Conservation (phyloP, 176 grass and related monocot genomes). For the Pharus latifolius region DNA sequence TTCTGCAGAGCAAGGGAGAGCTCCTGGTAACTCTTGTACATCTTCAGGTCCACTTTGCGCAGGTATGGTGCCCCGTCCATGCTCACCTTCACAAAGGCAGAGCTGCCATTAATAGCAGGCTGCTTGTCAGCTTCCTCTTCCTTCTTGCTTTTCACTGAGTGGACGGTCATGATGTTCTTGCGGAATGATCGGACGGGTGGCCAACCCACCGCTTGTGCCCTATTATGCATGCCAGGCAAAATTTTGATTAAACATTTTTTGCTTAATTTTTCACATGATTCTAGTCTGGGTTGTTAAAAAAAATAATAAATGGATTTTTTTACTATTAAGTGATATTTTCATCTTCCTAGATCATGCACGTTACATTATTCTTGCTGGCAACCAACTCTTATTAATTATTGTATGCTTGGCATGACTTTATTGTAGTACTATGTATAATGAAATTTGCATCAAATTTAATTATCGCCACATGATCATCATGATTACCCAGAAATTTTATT, state of each 20-base stretch:
- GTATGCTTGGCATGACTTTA: constrained; percentile 7
- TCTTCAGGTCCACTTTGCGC: constrained; percentile 89
- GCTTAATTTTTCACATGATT: background rate
- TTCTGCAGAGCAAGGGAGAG: constrained; percentile 75
- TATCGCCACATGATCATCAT: background rate
- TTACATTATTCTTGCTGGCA: constrained; percentile 14
- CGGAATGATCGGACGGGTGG: constrained; percentile 90
- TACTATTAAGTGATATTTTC: background rate
- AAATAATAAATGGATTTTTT: background rate
- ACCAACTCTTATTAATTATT: constrained; percentile 12
- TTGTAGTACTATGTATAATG: background rate
- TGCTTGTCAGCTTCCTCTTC: constrained; percentile 52
- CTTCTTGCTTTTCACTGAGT: constrained; percentile 53
- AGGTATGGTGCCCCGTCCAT: constrained; percentile 94
- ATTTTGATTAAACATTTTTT: background rate
- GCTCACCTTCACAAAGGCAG: constrained; percentile 86
- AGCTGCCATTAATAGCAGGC: background rate
- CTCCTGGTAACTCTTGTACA: constrained; percentile 85
- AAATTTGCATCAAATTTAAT: constrained; percentile 11
- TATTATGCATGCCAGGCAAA: background rate
- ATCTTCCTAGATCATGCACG: constrained; percentile 16
- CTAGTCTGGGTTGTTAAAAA: background rate
- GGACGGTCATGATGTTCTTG: constrained; percentile 80
- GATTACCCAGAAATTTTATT: constrained; percentile 12
- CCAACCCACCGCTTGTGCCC: constrained; percentile 92